Percentiles rank a stretch among this genome's conserved stretches.
Conservation (phyloP, 768 basidiomycete species). For the Termitomyces heimii region DNA sequence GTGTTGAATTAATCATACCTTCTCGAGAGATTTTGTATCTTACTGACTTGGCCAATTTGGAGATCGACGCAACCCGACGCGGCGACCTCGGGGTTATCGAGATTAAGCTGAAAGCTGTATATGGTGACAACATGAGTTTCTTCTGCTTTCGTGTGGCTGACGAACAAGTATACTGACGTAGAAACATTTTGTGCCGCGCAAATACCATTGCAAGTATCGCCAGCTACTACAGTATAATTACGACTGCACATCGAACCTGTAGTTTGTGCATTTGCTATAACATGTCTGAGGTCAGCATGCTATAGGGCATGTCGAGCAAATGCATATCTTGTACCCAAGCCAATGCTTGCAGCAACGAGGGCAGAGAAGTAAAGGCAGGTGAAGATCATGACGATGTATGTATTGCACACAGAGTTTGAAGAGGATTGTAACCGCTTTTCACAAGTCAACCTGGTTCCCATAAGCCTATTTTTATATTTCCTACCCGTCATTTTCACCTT, state of each 20-base stretch:
- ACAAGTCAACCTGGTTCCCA: not conserved
- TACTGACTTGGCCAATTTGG: slow-evolving; percentile 37
- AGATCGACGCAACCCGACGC: slow-evolving; percentile 49
- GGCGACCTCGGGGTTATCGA: slow-evolving; percentile 44
- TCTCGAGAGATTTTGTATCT: not conserved
- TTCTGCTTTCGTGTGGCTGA: not conserved
- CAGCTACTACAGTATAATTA: slow-evolving; percentile 39
- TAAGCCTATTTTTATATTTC: too few relatives aligned
- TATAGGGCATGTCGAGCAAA: not conserved
- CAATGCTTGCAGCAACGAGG: slow-evolving; percentile 1
- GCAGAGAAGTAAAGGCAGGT: slow-evolving; percentile 5
- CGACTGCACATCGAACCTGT: slow-evolving; percentile 33
- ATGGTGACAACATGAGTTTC: not conserved
- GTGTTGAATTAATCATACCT: not conserved
- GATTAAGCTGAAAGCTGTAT: slow-evolving; percentile 52
- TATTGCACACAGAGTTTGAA: not conserved
- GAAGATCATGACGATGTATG: slow-evolving; percentile 7
- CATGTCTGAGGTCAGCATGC: not conserved
- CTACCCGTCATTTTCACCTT: not conserved
- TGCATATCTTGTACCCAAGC: slow-evolving; percentile 5
- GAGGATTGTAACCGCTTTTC: not conserved
- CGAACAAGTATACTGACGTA: slow-evolving; percentile 26
- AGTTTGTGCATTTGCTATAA: slow-evolving; percentile 1
- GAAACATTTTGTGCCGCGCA: slow-evolving; percentile 40
- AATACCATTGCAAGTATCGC: slow-evolving; percentile 55